Percentiles rank a stretch among this genome's conserved stretches.
phyloP scores from a whole-genome alignment of 805 yeast species.

The Metschnikowia matae region DNA sequence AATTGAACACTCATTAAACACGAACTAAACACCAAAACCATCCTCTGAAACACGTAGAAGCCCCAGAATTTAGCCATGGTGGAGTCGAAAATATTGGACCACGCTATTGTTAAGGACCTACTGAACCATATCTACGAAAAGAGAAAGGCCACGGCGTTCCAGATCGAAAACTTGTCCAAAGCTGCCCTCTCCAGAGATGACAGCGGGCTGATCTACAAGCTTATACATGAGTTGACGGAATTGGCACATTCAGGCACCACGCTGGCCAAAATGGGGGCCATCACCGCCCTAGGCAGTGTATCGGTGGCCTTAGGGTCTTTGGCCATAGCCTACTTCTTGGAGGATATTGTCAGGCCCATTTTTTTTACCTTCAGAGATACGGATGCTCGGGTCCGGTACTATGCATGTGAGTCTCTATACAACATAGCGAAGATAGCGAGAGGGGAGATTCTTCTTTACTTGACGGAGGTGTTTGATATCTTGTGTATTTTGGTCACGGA shows the following conservation, averaged over 20 bases:
- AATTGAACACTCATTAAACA: not conserved
- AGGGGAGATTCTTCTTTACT: conserved; percentile 86
- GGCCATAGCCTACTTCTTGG: conserved; percentile 79
- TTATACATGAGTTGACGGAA: conserved; percentile 75
- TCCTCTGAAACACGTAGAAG: no score
- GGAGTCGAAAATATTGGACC: conserved; percentile 29
- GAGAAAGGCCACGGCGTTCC: conserved; percentile 49
- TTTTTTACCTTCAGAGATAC: conserved; percentile 95
- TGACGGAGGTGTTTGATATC: conserved; percentile 93
- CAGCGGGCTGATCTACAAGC: conserved; percentile 52
- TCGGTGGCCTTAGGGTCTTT: conserved; percentile 86
- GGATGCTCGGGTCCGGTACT: conserved; percentile 93
- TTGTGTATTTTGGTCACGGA: conserved; percentile 87
- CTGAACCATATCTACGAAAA: conserved; percentile 45
- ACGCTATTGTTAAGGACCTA: conserved; percentile 37
- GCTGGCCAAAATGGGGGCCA: conserved; percentile 85
- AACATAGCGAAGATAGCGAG: conserved; percentile 95
- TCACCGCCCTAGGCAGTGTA: conserved; percentile 93
- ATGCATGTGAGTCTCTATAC: conserved; percentile 93
- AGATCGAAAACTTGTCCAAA: conserved; percentile 73
- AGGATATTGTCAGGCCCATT: conserved; percentile 86
- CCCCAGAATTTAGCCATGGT: conserved; percentile 9
- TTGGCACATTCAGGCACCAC: conserved; percentile 66
- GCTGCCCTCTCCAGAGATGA: conserved; percentile 60
- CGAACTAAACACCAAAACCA: not conserved